Percentiles rank a stretch among this genome's conserved stretches.
Conservation (phyloP, 352 stramenopile species). For the Pythium periplocum region DNA sequence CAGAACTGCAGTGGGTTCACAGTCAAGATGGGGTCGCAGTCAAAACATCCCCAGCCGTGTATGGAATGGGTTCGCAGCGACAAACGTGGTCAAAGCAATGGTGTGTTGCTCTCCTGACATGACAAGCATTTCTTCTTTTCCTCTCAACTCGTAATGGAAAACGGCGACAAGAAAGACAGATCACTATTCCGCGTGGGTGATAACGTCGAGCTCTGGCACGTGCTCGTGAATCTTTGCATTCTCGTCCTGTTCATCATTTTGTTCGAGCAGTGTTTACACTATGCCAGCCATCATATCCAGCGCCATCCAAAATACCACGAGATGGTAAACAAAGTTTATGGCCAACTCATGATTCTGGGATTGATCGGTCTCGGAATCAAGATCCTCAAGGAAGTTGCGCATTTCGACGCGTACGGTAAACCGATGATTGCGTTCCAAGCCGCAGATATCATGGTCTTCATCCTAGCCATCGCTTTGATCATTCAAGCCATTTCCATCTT, state of each 20-base stretch:
- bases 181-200: constrained; percentile 18
- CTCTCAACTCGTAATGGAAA: constrained; percentile 4
- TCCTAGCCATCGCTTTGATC: too few relatives aligned
- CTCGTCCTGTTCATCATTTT: too few relatives aligned
- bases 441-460: constrained; percentile 18
- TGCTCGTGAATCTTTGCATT: too few relatives aligned
- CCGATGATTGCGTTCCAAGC: constrained; percentile 26
- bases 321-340: constrained; percentile 53
- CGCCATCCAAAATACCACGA: constrained; percentile 57
- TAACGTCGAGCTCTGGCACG: constrained; percentile 8
- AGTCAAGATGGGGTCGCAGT: too few relatives aligned
- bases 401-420: constrained; percentile 9
- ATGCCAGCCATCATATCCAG: constrained; percentile 22
- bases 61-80: too few relatives aligned
- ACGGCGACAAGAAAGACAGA: constrained; percentile 2
- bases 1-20: too few relatives aligned
- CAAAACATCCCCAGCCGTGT: too few relatives aligned
- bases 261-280: too few relatives aligned
- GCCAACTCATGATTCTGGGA: constrained; percentile 20
- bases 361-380: constrained; percentile 31
- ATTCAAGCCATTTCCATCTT: too few relatives aligned
- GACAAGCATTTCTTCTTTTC: too few relatives aligned
- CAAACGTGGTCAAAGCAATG: too few relatives aligned
- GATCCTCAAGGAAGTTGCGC: constrained; percentile 18
- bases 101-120: too few relatives aligned